These are phyloP conservation scores for Calonectria naviculata DNA, from an alignment of 2,329 filamentous ascomycete species.

Conservation along the genomic window DNA sequence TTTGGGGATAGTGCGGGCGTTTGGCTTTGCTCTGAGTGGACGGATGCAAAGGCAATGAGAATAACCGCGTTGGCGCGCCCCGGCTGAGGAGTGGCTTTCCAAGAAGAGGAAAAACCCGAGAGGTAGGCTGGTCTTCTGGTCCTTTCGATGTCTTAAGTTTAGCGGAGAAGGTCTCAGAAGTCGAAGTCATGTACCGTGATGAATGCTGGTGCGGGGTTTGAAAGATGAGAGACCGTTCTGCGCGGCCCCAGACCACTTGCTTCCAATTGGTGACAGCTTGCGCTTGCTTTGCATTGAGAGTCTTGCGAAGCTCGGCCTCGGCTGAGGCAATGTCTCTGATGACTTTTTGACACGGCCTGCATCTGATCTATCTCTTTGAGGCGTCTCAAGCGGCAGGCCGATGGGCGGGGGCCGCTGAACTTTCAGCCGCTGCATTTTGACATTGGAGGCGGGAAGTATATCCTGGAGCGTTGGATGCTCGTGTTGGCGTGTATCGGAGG, in stretches of 20 bases:
- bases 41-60: neutral
- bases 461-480: neutral
- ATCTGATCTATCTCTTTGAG: slow-evolving; percentile 3
- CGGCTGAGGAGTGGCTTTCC: neutral
- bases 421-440: neutral
- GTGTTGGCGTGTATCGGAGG: neutral
- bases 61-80: slow-evolving; percentile 1
- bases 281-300: neutral
- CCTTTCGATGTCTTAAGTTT: neutral
- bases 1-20: slow-evolving; percentile 1
- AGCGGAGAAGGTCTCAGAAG: neutral
- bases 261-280: neutral
- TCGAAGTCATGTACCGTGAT: neutral
- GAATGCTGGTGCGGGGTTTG: neutral
- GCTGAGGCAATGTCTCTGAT: neutral
- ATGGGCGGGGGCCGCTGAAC: neutral
- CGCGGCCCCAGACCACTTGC: neutral
- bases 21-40: neutral
- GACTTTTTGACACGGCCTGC: neutral
- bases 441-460: neutral
- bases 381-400: neutral
- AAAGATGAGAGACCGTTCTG: neutral
- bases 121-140: neutral
- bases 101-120: neutral
- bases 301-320: neutral